Evolutionary conservation across 805 yeast species (phyloP).

Genomic region (Wickerhamomyces kurtzmanii): DNA sequence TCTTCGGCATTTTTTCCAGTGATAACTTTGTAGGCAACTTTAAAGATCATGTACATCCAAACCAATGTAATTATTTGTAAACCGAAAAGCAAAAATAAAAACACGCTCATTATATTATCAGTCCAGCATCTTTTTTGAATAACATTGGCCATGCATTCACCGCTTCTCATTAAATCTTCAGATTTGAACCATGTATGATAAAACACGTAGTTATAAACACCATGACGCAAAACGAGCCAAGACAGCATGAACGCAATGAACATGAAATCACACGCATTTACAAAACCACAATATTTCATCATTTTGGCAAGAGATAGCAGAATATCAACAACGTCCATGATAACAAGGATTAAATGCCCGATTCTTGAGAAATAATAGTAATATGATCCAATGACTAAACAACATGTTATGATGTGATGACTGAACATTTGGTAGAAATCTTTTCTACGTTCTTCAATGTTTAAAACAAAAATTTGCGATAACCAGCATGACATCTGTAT

Average conservation of each 20-base stretch:
- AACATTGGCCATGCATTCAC: slow-evolving; percentile 26
- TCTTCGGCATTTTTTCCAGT: slow-evolving; percentile 78
- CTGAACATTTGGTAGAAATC: slow-evolving; percentile 81
- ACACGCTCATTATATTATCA: slow-evolving; percentile 28
- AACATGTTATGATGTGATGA: slow-evolving; percentile 77
- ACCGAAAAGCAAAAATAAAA: slow-evolving; percentile 48
- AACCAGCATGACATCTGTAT: slow-evolving; percentile 71
- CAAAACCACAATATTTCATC: slow-evolving; percentile 61
- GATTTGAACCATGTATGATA: slow-evolving; percentile 46
- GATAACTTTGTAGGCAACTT: slow-evolving; percentile 61
- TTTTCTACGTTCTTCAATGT: slow-evolving; percentile 71
- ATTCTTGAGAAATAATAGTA: slow-evolving; percentile 60
- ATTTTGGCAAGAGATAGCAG: slow-evolving; percentile 65
- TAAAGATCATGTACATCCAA: slow-evolving; percentile 70
- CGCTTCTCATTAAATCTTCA: slow-evolving; percentile 31
- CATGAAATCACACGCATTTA: slow-evolving; percentile 52
- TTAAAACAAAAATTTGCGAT: slow-evolving; percentile 67
- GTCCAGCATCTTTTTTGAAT: slow-evolving; percentile 40
- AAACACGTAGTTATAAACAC: slow-evolving; percentile 57
- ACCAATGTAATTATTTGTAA: slow-evolving; percentile 55
- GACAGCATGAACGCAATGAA: slow-evolving; percentile 55
- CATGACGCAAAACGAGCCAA: slow-evolving; percentile 72
- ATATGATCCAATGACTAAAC: slow-evolving; percentile 63
- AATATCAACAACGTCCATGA: slow-evolving; percentile 82
- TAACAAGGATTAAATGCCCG: slow-evolving; percentile 67